Percentiles rank a stretch among this genome's conserved stretches.
Evolutionary conservation across 1,284 basidiomycete species (phyloP).

Genomic region (Phlebopus sp.): DNA sequence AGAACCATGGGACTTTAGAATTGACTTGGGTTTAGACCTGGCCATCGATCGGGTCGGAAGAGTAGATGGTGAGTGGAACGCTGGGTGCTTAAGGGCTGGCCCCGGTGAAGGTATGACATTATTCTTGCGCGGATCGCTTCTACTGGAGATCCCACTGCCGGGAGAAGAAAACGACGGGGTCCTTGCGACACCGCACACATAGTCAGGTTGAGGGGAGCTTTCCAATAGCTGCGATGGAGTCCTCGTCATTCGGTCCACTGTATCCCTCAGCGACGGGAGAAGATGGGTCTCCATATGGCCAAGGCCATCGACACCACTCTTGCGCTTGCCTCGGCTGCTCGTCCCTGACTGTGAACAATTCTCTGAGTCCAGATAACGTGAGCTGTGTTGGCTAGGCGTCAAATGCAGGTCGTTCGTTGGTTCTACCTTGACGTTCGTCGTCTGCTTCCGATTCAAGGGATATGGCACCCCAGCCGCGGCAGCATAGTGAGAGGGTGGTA

Average conservation of each 20-base stretch:
- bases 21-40: conserved; percentile 26
- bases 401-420: conserved; percentile 6
- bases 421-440: conserved; percentile 8
- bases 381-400: conserved; percentile 5
- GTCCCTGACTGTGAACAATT: conserved; percentile 17
- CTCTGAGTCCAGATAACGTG: conserved; percentile 1
- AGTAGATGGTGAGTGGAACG: conserved; percentile 9
- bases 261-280: conserved; percentile 65
- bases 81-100: conserved; percentile 7
- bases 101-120: background rate
- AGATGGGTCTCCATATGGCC: conserved; percentile 60
- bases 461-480: conserved; percentile 50
- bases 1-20: conserved; percentile 22
- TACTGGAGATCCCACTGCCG: conserved; percentile 6
- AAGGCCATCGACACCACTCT: conserved; percentile 49
- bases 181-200: conserved; percentile 13
- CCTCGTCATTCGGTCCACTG: conserved; percentile 67
- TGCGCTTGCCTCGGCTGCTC: conserved; percentile 31
- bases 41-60: conserved; percentile 11
- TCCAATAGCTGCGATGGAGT: conserved; percentile 35
- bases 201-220: conserved; percentile 8
- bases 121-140: conserved; percentile 1
- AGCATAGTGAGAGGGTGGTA: conserved; percentile 65
- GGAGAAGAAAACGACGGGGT: conserved; percentile 22
- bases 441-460: conserved; percentile 11